phyloP scores from a whole-genome alignment of 1,139 yeast species.

The Zygoascus hellenicus region DNA sequence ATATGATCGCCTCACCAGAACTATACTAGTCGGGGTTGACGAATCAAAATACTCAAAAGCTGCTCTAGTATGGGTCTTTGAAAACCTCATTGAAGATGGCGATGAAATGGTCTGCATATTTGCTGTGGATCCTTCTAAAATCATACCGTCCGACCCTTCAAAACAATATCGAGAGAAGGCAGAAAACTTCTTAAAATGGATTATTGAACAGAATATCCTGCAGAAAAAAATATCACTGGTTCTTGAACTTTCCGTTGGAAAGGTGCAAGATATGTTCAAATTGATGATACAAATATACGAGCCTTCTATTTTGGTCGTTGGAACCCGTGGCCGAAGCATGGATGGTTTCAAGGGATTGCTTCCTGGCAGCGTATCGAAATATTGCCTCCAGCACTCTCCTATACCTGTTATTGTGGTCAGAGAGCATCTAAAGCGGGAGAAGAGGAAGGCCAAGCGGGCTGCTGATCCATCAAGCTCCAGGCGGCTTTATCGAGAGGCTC shows the following conservation, averaged over 20 bases:
- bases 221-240: constrained; percentile 40
- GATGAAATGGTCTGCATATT: constrained; percentile 59
- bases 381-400: constrained; percentile 59
- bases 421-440: constrained; percentile 43
- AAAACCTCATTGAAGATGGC: constrained; percentile 56
- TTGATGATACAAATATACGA: constrained; percentile 52
- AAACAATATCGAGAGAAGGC: constrained; percentile 38
- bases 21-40: constrained; percentile 58
- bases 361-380: constrained; percentile 46
- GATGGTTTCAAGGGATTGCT: constrained; percentile 45
- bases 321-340: constrained; percentile 45
- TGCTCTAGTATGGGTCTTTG: constrained; percentile 63
- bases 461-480: constrained; percentile 28
- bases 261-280: constrained; percentile 50
- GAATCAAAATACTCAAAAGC: constrained; percentile 50
- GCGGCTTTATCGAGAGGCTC: constrained; percentile 18
- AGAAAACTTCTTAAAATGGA: constrained; percentile 35
- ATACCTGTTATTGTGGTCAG: constrained; percentile 67
- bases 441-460: constrained; percentile 31
- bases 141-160: constrained; percentile 26
- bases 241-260: constrained; percentile 58
- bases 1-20: constrained; percentile 53
- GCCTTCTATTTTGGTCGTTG: constrained; percentile 62
- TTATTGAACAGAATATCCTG: constrained; percentile 42
- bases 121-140: constrained; percentile 44